Evolutionary conservation across 139 green algal genomes (phyloP).

Genomic region (Tetraselmis chui): DNA sequence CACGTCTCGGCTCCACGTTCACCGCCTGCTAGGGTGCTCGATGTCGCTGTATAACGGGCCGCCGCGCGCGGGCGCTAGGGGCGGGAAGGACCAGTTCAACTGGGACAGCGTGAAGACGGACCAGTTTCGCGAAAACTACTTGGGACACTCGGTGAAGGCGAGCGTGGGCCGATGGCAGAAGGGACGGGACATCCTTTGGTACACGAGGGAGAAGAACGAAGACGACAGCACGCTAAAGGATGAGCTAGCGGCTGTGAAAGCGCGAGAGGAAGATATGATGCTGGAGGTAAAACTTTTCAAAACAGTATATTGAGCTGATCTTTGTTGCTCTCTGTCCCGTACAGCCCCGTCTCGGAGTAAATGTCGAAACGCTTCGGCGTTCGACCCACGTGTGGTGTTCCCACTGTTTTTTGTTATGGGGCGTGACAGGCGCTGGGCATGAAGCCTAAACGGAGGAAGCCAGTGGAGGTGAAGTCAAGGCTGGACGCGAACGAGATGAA

Average conservation of each 20-base stretch:
- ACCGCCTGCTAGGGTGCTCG: no score
- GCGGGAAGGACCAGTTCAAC: conserved; percentile 53
- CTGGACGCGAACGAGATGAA: conserved; percentile 55
- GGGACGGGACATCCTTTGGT: conserved; percentile 68
- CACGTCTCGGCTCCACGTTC: no score
- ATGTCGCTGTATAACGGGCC: conserved; percentile 65
- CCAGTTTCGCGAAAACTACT: conserved; percentile 65
- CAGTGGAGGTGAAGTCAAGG: conserved; percentile 22
- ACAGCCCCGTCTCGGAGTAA: no score
- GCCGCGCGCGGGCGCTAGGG: conserved; percentile 40
- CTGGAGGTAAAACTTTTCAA: conserved; percentile 39
- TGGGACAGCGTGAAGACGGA: conserved; percentile 66
- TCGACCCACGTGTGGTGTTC: no score
- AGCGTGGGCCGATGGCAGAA: conserved; percentile 61
- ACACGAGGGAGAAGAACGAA: conserved; percentile 43
- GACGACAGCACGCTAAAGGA: not conserved
- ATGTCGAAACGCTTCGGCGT: no score
- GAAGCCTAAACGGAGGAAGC: conserved; percentile 39
- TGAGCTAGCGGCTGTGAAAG: conserved; percentile 48
- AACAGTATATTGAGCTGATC: conserved; percentile 4
- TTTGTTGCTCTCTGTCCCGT: no score
- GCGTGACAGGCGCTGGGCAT: conserved; percentile 59
- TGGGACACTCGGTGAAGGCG: conserved; percentile 71
- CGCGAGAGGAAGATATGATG: conserved; percentile 69
- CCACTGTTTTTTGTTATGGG: no score